These are phyloP conservation scores for Saccharomyces pastorianus DNA, from an alignment of 1,139 yeast species.

Conservation along the genomic window DNA sequence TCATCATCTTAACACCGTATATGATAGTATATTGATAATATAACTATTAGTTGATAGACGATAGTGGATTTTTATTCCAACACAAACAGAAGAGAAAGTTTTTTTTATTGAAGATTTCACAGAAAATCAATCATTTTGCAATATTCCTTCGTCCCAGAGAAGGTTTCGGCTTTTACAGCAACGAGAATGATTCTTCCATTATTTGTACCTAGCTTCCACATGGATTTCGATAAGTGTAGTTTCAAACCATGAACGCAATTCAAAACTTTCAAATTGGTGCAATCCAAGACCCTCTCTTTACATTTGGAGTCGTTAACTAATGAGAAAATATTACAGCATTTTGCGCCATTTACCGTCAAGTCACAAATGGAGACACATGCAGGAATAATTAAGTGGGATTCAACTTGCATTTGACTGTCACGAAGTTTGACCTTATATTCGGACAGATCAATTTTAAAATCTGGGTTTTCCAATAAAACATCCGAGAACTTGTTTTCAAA, in stretches of 20 bases:
- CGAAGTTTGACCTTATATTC: constrained; percentile 10
- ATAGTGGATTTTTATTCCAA: too few species aligned
- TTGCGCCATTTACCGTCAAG: constrained; percentile 21
- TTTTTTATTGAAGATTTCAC: neutral
- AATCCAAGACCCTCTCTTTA: constrained; percentile 18
- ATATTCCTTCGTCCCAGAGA: constrained; percentile 19
- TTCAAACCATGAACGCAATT: constrained; percentile 19
- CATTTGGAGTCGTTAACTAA: constrained; percentile 19
- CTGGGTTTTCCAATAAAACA: constrained; percentile 10
- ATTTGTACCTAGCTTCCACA: constrained; percentile 22
- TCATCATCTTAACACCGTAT: too few species aligned
- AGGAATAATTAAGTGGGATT: constrained; percentile 19
- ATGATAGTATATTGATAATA: too few species aligned
- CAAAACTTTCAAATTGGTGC: constrained; percentile 9
- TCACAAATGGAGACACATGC: constrained; percentile 26
- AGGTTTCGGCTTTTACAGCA: constrained; percentile 19
- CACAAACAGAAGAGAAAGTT: neutral
- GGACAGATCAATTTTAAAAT: constrained; percentile 7
- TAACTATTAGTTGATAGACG: too few species aligned
- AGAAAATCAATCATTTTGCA: constrained; percentile 12
- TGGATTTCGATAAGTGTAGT: constrained; percentile 20
- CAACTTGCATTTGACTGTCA: constrained; percentile 1
- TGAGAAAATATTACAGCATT: constrained; percentile 16
- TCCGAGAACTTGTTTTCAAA: constrained; percentile 22
- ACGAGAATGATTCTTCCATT: constrained; percentile 17